Evolutionary conservation across 2,329 filamentous ascomycete species (phyloP).

Genomic region (Aspergillus cejpii): DNA sequence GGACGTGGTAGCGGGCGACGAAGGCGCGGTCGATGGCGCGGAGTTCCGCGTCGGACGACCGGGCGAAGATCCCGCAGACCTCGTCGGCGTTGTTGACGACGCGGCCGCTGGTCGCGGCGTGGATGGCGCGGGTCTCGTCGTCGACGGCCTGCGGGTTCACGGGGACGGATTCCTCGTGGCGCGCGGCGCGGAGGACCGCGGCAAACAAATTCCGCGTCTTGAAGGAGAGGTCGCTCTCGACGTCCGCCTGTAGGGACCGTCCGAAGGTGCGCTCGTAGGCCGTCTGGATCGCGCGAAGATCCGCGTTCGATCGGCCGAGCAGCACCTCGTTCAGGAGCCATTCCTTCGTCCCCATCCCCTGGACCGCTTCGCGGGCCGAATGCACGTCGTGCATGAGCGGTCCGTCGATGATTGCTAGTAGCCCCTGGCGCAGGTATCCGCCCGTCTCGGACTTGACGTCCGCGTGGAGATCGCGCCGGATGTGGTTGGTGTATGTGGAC

Average conservation of each 20-base stretch:
- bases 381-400: conserved; percentile 71
- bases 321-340: conserved; percentile 77
- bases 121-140: conserved; percentile 67
- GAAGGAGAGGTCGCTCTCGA: conserved; percentile 72
- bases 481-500: conserved; percentile 59
- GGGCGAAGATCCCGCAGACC: conserved; percentile 71
- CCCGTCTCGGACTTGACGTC: conserved; percentile 74
- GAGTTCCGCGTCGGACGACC: conserved; percentile 73
- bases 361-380: conserved; percentile 63
- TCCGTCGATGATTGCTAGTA: conserved; percentile 69
- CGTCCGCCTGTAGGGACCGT: conserved; percentile 61
- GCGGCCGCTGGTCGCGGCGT: conserved; percentile 65
- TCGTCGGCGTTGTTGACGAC: conserved; percentile 43
- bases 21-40: conserved; percentile 73
- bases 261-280: conserved; percentile 64
- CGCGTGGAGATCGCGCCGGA: conserved; percentile 60
- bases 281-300: conserved; percentile 76
- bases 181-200: conserved; percentile 67
- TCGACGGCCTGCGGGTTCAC: conserved; percentile 68
- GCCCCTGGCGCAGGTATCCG: conserved; percentile 65
- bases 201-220: conserved; percentile 82
- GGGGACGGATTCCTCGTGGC: conserved; percentile 70
- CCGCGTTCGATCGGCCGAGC: conserved; percentile 75
- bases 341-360: conserved; percentile 81
- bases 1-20: conserved; percentile 61